These are phyloP conservation scores for Salix suchowensis DNA, from an alignment of 345 rosid genomes.

Conservation along the genomic window DNA sequence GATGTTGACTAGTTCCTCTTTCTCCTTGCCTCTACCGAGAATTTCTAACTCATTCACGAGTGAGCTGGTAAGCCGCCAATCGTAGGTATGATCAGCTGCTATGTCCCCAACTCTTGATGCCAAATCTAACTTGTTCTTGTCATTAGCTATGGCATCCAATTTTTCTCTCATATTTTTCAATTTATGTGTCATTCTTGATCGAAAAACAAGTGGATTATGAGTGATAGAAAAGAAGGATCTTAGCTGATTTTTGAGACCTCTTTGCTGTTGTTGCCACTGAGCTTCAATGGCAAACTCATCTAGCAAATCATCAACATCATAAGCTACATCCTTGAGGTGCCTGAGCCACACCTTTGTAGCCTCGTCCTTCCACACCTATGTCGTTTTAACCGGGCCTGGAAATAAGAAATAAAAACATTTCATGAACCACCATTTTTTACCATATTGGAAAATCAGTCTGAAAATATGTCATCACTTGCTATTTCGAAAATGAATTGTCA, in stretches of 20 bases:
- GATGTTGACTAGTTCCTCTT: background rate
- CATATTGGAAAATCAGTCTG: too few species aligned
- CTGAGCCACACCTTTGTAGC: background rate
- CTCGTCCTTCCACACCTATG: background rate
- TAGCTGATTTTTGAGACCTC: background rate
- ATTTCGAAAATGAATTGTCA: background rate
- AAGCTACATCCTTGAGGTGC: constrained; percentile 1
- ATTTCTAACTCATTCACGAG: background rate
- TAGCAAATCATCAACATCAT: constrained; percentile 5
- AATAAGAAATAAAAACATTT: too few species aligned
- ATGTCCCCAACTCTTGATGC: too few species aligned
- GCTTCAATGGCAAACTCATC: constrained; percentile 1
- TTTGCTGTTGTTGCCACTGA: background rate
- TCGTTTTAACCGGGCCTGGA: too few species aligned
- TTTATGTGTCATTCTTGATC: background rate
- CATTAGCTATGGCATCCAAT: constrained; percentile 4
- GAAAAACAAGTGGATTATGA: background rate
- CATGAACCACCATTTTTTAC: too few species aligned
- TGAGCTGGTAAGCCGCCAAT: background rate
- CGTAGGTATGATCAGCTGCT: background rate
- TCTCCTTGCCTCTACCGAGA: background rate
- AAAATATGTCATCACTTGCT: background rate
- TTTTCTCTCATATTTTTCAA: background rate
- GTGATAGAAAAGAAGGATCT: background rate
- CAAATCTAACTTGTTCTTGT: background rate